These are phyloP conservation scores for Microstegium vimineum DNA, from an alignment of 176 grass and related monocot species.

Conservation along the genomic window DNA sequence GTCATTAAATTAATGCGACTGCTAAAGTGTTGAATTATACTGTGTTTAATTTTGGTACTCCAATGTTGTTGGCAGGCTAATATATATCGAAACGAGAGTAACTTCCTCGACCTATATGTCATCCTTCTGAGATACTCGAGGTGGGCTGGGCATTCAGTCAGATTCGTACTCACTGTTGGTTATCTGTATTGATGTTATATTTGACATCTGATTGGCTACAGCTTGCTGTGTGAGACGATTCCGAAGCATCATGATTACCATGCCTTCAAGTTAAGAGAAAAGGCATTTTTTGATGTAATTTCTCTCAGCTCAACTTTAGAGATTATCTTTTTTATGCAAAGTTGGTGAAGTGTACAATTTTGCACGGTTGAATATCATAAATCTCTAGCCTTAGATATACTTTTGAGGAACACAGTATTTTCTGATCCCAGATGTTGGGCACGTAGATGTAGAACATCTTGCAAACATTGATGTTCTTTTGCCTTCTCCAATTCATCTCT, in stretches of 20 bases:
- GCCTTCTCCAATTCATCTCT: background rate
- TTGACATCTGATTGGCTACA: slow-evolving; percentile 34
- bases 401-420: background rate
- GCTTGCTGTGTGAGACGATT: slow-evolving; percentile 95
- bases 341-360: background rate
- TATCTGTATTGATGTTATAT: background rate
- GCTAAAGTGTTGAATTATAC: slow-evolving; percentile 9
- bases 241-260: slow-evolving; percentile 78
- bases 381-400: slow-evolving; percentile 7
- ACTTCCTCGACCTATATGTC: slow-evolving; percentile 88
- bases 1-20: background rate
- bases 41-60: slow-evolving; percentile 12
- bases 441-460: background rate
- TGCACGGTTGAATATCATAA: background rate
- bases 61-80: slow-evolving; percentile 58
- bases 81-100: slow-evolving; percentile 91
- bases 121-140: slow-evolving; percentile 95
- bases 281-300: slow-evolving; percentile 49
- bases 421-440: background rate
- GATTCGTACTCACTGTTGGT: slow-evolving; percentile 15
- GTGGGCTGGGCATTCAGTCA: slow-evolving; percentile 27
- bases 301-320: slow-evolving; percentile 17
- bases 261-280: slow-evolving; percentile 49
- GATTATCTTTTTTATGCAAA: background rate
- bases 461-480: background rate